phyloP scores from a whole-genome alignment of 371 early-diverging fungal genomes.

The Sporodiniella umbellata region DNA sequence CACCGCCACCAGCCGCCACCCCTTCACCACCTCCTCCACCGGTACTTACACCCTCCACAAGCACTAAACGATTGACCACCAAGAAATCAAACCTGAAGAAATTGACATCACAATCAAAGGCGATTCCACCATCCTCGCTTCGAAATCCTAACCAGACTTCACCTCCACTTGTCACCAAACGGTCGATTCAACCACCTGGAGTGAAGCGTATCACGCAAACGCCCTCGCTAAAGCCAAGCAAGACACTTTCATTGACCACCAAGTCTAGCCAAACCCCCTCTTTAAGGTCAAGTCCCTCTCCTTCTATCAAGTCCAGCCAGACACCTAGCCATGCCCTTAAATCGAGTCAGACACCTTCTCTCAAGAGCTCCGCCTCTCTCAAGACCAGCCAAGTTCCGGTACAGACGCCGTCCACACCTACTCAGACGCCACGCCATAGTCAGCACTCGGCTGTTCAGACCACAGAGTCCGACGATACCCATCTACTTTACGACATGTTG shows the following conservation, averaged over 20 bases:
- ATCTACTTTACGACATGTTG: constrained; percentile 25
- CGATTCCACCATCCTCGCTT: too few species aligned
- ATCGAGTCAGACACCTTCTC: background rate
- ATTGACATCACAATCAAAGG: background rate
- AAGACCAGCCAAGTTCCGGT: too few species aligned
- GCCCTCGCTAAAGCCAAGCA: too few species aligned
- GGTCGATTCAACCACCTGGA: background rate
- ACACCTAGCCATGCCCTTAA: background rate
- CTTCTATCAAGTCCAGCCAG: background rate
- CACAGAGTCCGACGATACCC: background rate
- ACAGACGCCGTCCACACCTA: background rate
- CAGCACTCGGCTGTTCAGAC: too few species aligned
- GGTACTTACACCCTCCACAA: constrained; percentile 3
- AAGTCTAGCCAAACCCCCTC: constrained; percentile 7
- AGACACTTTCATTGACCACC: background rate
- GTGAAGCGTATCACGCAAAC: background rate
- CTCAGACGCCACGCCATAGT: too few species aligned
- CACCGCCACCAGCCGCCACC: background rate
- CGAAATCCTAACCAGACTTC: too few species aligned
- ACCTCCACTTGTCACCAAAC: constrained; percentile 3
- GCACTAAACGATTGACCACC: background rate
- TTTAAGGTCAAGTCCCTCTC: constrained; percentile 4
- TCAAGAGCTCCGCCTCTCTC: constrained; percentile 1
- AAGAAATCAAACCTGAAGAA: constrained; percentile 7
- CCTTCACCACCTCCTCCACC: too few species aligned